These are phyloP conservation scores for Fusarium fracticaudum DNA, from an alignment of 2,329 filamentous ascomycete species.

Conservation along the genomic window DNA sequence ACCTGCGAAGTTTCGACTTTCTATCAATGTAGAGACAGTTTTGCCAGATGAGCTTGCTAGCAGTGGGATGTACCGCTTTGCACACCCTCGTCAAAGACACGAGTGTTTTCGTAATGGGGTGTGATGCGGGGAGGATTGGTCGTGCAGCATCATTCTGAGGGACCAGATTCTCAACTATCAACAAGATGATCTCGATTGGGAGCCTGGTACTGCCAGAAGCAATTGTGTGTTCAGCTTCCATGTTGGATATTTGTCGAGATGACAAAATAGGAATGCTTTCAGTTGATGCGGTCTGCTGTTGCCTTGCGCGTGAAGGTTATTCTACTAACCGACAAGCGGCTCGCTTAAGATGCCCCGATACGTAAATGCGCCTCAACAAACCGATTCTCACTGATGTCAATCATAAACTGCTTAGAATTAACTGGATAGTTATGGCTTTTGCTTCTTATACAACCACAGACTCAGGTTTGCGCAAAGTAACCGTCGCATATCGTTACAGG, in stretches of 20 bases:
- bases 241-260: background rate
- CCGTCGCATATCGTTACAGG: accelerated
- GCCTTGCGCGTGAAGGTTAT: background rate
- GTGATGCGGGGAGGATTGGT: conserved; percentile 6
- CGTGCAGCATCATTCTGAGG: background rate
- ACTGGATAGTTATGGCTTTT: too few relatives aligned
- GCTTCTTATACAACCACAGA: background rate
- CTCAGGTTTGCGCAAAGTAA: background rate
- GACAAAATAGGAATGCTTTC: background rate
- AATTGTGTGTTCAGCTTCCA: background rate
- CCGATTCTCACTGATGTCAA: background rate
- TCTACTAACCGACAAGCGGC: background rate
- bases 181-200: conserved; percentile 18
- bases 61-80: background rate
- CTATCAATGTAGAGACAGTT: conserved; percentile 26
- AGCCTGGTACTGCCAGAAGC: accelerated
- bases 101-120: conserved; percentile 9
- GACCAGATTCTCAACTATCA: conserved; percentile 14
- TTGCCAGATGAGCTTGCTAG: conserved; percentile 10
- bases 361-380: background rate
- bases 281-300: background rate
- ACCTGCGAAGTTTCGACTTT: background rate
- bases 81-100: conserved; percentile 19
- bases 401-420: too few relatives aligned
- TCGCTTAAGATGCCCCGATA: background rate